A percentile compares a stretch with the other conserved stretches of the same genome.
Evolutionary conservation across 495 filamentous ascomycete species (phyloP).

Genomic region (Penicillium egyptiacum): DNA sequence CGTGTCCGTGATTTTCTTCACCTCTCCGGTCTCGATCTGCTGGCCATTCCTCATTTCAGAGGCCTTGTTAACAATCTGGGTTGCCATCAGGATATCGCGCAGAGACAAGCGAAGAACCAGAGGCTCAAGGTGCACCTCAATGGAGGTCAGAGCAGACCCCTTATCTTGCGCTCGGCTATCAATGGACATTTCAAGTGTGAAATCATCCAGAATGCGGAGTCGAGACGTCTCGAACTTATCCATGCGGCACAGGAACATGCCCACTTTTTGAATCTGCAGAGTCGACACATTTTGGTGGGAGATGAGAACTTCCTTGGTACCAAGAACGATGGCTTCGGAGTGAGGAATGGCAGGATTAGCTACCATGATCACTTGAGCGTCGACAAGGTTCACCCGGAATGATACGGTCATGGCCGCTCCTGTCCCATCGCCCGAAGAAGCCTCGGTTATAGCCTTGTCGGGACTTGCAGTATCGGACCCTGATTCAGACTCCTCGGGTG

Average conservation of each 20-base stretch:
- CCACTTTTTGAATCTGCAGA: constrained; percentile 85
- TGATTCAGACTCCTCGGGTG: constrained; percentile 58
- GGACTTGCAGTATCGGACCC: constrained; percentile 50
- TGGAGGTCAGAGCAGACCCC: constrained; percentile 67
- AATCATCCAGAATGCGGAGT: constrained; percentile 91
- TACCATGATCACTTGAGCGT: constrained; percentile 93
- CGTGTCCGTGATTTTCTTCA: constrained; percentile 66
- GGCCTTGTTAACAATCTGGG: constrained; percentile 90
- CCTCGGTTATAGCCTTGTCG: constrained; percentile 30
- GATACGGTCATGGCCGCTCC: constrained; percentile 68
- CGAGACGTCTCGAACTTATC: constrained; percentile 86
- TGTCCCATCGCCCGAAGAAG: constrained; percentile 31
- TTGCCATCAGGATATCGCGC: constrained; percentile 88
- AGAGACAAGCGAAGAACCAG: constrained; percentile 90
- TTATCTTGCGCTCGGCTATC: constrained; percentile 71
- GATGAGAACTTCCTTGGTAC: constrained; percentile 88
- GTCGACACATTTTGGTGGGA: constrained; percentile 94
- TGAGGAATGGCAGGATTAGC: constrained; percentile 86
- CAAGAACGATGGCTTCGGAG: constrained; percentile 93
- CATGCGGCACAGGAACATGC: constrained; percentile 99
- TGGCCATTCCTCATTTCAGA: constrained; percentile 69
- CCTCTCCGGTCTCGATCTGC: constrained; percentile 51
- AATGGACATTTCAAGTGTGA: constrained; percentile 85
- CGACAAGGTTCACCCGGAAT: constrained; percentile 89
- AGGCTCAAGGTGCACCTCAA: constrained; percentile 85